phyloP scores from a whole-genome alignment of 441 rosid species.

The Gossypium davidsonii region DNA sequence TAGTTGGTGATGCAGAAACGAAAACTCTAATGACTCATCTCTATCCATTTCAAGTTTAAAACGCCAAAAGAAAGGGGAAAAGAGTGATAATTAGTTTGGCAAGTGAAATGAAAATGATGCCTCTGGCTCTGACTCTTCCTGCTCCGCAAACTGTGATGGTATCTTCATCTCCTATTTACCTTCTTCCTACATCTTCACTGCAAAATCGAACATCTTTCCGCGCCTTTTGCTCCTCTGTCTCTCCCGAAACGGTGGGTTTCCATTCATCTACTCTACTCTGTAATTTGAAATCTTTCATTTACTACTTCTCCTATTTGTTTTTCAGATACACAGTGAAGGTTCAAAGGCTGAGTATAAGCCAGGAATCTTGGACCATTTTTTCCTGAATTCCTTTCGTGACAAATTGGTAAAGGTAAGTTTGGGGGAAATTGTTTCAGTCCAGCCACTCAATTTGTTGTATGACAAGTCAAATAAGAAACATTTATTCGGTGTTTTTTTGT shows the following conservation, averaged over 20 bases:
- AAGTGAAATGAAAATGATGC: slow-evolving; percentile 23
- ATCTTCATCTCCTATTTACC: slow-evolving; percentile 14
- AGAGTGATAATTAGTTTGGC: not conserved
- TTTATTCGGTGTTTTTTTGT: slow-evolving; percentile 5
- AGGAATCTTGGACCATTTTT: slow-evolving; percentile 42
- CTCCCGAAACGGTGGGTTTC: slow-evolving; percentile 27
- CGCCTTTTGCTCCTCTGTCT: slow-evolving; percentile 25
- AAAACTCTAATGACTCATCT: not conserved
- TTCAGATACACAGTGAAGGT: slow-evolving; percentile 30
- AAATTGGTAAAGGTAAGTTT: slow-evolving; percentile 54
- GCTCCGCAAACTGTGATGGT: slow-evolving; percentile 10
- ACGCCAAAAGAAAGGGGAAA: not conserved
- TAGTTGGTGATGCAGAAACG: too few relatives aligned
- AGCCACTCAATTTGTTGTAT: not conserved
- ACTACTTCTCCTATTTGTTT: not conserved
- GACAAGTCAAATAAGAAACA: not conserved
- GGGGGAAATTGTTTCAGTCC: not conserved
- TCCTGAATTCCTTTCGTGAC: slow-evolving; percentile 55
- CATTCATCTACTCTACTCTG: not conserved
- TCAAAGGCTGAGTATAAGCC: slow-evolving; percentile 37
- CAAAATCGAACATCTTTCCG: slow-evolving; percentile 8
- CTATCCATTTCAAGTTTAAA: not conserved
- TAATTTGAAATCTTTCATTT: not conserved
- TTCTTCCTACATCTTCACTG: not conserved
- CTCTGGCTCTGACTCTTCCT: slow-evolving; percentile 19